Evolutionary conservation across 305 asterid genomes (phyloP).

Genomic region (Fraxinus sp.): DNA sequence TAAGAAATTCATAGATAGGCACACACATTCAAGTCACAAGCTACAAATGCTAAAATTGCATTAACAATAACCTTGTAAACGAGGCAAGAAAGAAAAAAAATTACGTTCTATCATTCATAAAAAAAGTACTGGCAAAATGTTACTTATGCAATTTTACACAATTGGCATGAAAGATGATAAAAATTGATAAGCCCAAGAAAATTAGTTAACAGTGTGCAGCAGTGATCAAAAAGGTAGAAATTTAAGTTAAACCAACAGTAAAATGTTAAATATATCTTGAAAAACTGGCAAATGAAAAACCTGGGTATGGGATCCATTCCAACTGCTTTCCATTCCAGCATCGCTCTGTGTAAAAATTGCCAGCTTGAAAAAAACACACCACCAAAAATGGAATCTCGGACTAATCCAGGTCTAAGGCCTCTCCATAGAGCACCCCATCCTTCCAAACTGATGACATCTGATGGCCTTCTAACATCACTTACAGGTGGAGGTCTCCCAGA

Average conservation of each 20-base stretch:
- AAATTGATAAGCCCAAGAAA: not conserved
- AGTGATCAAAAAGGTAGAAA: not conserved
- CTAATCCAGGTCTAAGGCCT: slow-evolving; percentile 79
- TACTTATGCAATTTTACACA: not conserved
- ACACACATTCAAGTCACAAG: slow-evolving; percentile 6
- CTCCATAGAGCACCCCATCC: slow-evolving; percentile 90
- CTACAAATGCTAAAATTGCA: slow-evolving; percentile 4
- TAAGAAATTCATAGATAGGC: slow-evolving; percentile 6
- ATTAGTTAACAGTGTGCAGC: not conserved
- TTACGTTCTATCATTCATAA: not conserved
- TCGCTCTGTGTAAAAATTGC: slow-evolving; percentile 67
- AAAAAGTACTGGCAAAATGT: not conserved
- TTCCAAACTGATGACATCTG: slow-evolving; percentile 66
- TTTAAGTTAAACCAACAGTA: slow-evolving; percentile 7
- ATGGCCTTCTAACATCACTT: slow-evolving; percentile 55
- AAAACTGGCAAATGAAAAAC: slow-evolving; percentile 32
- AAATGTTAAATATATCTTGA: slow-evolving; percentile 6
- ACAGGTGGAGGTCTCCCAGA: slow-evolving; percentile 86
- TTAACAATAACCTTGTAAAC: not conserved
- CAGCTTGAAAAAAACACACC: slow-evolving; percentile 88
- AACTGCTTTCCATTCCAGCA: slow-evolving; percentile 91
- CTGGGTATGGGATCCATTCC: slow-evolving; percentile 88
- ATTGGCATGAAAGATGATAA: not conserved
- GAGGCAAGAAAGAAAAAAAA: not conserved
- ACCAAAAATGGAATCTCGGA: slow-evolving; percentile 83